These are phyloP conservation scores for Cyberlindnera bimundalis DNA, from an alignment of 805 yeast species.

Conservation along the genomic window DNA sequence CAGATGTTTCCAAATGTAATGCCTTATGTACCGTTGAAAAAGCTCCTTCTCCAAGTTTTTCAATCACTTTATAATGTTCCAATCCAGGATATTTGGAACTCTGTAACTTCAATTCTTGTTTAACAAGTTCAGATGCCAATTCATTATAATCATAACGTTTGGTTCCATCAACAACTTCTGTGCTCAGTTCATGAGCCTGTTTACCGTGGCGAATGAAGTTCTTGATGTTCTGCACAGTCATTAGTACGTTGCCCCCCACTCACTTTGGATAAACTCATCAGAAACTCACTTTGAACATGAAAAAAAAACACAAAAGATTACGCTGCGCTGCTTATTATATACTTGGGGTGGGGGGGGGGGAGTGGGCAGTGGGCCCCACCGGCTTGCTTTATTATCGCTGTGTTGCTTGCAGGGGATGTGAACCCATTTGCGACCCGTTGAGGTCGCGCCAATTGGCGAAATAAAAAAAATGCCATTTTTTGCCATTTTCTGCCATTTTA, in stretches of 20 bases:
- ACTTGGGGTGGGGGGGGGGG: too few relatives aligned
- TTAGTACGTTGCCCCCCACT: conserved; percentile 3
- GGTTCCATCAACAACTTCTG: background rate
- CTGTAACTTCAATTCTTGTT: conserved; percentile 23
- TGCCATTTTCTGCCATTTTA: too few relatives aligned
- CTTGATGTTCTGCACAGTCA: conserved; percentile 33
- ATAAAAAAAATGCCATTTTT: background rate
- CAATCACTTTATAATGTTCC: conserved; percentile 32
- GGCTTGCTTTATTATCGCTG: too few relatives aligned
- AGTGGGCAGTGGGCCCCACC: too few relatives aligned
- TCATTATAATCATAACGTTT: conserved; percentile 25
- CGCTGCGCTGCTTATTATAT: too few relatives aligned
- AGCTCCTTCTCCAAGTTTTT: conserved; percentile 78
- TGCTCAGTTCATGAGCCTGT: conserved; percentile 30
- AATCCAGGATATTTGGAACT: conserved; percentile 26
- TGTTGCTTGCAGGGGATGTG: too few relatives aligned
- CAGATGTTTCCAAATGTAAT: conserved; percentile 39
- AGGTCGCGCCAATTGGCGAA: conserved; percentile 1
- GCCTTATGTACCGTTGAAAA: conserved; percentile 85
- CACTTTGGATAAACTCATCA: background rate
- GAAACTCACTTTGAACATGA: conserved; percentile 1
- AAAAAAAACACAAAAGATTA: too few relatives aligned
- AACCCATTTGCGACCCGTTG: background rate
- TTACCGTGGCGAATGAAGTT: conserved; percentile 43
- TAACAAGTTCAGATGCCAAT: conserved; percentile 26